Percentiles rank a stretch among this genome's conserved stretches.
phyloP scores from a whole-genome alignment of 2,329 filamentous ascomycete species.

The Raffaelea arxii region DNA sequence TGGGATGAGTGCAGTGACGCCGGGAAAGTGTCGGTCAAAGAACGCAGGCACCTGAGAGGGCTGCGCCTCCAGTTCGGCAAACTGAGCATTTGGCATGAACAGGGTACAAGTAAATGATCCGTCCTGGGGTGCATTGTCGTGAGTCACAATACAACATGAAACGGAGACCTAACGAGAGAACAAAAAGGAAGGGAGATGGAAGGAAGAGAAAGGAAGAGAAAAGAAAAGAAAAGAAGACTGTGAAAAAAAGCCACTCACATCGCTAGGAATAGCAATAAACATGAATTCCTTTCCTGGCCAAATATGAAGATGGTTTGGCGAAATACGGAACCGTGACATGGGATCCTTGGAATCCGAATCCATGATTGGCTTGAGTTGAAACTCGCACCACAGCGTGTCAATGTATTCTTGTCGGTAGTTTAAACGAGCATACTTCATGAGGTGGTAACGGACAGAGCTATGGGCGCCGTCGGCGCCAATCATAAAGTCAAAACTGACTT shows the following conservation, averaged over 20 bases:
- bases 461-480: constrained; percentile 94
- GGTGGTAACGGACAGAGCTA: constrained; percentile 78
- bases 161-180: too few relatives aligned
- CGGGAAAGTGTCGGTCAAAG: constrained; percentile 79
- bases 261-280: constrained; percentile 91
- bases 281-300: constrained; percentile 93
- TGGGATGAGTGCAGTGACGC: constrained; percentile 64
- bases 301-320: constrained; percentile 90
- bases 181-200: constrained; percentile 1
- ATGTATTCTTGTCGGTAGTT: constrained; percentile 92
- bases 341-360: constrained; percentile 18
- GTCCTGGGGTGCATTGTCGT: constrained; percentile 54
- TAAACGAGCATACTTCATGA: constrained; percentile 93
- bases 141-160: too few relatives aligned
- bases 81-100: constrained; percentile 69
- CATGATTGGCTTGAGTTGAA: constrained; percentile 57
- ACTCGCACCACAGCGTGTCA: constrained; percentile 96
- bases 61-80: constrained; percentile 54
- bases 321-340: constrained; percentile 59
- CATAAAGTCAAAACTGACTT: constrained; percentile 82
- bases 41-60: constrained; percentile 54
- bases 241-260: too few relatives aligned
- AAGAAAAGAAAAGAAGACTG: too few relatives aligned
- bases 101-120: constrained; percentile 92
- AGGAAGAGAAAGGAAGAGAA: background rate